phyloP scores from a whole-genome alignment of 306 rosid species.

The Myrica gale region DNA sequence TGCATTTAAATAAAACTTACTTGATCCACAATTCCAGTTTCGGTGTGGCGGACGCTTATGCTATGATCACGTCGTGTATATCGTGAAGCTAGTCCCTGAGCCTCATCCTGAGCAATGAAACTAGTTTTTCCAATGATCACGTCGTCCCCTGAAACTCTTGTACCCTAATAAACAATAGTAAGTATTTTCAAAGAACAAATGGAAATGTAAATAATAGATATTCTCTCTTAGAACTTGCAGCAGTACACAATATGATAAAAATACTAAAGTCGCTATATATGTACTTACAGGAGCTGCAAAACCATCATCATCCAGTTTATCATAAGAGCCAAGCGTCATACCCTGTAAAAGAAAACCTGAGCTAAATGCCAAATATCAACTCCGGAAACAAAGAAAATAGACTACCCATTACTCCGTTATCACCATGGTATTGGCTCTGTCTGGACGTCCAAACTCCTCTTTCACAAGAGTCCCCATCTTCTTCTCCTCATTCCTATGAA shows the following conservation, averaged over 20 bases:
- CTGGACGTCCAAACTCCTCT: conserved; percentile 99
- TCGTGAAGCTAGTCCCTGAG: conserved; percentile 79
- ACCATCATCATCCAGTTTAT: conserved; percentile 97
- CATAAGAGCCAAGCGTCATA: conserved; percentile 97
- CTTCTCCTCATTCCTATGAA: conserved; percentile 86
- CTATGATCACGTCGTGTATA: conserved; percentile 94
- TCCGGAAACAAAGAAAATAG: conserved; percentile 4
- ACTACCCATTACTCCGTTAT: conserved; percentile 19
- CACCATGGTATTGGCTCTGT: conserved; percentile 88
- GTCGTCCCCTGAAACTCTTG: conserved; percentile 98
- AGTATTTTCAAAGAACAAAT: conserved; percentile 10
- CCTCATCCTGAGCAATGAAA: conserved; percentile 83
- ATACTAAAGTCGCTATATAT: too few species aligned
- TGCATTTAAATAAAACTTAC: conserved; percentile 27
- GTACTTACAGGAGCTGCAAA: conserved; percentile 95
- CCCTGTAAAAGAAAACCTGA: conserved; percentile 57
- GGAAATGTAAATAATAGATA: background rate
- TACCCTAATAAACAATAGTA: conserved; percentile 57
- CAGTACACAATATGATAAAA: too few species aligned
- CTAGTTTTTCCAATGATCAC: conserved; percentile 97
- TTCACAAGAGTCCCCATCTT: conserved; percentile 99
- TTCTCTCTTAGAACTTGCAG: too few species aligned
- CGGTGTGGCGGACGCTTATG: conserved; percentile 94
- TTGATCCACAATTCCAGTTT: conserved; percentile 97
- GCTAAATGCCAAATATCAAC: conserved; percentile 3